Conservation (phyloP, 345 rosid genomes). For the Eucalyptus regnans region DNA sequence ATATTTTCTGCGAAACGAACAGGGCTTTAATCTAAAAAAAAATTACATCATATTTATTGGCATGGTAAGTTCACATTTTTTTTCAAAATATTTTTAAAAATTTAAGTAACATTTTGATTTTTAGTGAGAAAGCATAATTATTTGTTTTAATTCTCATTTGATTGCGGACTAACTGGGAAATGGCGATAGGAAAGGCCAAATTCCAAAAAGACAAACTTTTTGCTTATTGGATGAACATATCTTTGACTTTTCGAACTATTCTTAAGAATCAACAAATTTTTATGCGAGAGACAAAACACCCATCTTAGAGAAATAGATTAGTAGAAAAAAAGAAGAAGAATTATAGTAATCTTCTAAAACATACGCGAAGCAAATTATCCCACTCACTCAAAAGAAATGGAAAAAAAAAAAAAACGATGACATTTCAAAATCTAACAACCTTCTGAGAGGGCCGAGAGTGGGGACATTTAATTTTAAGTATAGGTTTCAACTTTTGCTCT, state of each 20-base stretch:
- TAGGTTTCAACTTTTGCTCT: too few relatives aligned
- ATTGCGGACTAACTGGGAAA: background rate
- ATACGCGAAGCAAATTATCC: too few relatives aligned
- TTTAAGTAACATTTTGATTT: background rate
- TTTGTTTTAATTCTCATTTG: background rate
- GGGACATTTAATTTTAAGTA: too few relatives aligned
- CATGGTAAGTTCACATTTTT: background rate
- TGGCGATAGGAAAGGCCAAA: background rate
- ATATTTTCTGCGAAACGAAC: rapidly evolving
- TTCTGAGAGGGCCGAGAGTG: too few relatives aligned
- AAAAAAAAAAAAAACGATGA: background rate
- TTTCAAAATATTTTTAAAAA: background rate
- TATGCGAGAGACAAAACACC: background rate
- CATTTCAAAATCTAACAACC: background rate
- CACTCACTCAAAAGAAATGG: too few relatives aligned
- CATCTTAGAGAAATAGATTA: background rate
- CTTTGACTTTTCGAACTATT: background rate
- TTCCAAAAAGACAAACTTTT: background rate
- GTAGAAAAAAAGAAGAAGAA: background rate
- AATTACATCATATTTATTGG: background rate
- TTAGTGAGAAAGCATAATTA: background rate
- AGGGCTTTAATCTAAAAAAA: too few relatives aligned
- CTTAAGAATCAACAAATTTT: background rate
- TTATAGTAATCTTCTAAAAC: background rate
- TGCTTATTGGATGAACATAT: background rate